Evolutionary conservation across 2,329 filamentous ascomycete genomes (phyloP).

Genomic region (Penicillium sp.): DNA sequence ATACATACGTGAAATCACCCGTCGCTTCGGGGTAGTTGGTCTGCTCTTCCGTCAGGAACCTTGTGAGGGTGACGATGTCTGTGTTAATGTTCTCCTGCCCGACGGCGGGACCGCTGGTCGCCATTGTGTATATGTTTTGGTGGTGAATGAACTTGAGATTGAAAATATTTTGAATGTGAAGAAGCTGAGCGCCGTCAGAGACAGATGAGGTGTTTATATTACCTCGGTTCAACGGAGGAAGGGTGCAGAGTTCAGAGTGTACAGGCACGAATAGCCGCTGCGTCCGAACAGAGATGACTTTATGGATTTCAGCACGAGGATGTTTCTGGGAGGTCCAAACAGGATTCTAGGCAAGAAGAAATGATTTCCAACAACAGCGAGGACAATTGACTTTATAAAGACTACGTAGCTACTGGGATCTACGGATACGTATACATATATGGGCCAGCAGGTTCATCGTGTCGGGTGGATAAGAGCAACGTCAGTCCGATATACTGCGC

Average conservation of each 20-base stretch:
- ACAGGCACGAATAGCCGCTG: neutral
- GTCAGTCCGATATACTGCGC: slow-evolving; percentile 12
- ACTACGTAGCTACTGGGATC: neutral
- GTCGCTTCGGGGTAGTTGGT: slow-evolving; percentile 88
- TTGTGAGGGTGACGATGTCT: slow-evolving; percentile 89
- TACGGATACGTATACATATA: neutral
- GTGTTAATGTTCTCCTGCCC: slow-evolving; percentile 82
- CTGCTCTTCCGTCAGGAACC: slow-evolving; percentile 96
- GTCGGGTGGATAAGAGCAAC: slow-evolving; percentile 15
- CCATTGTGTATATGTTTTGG: slow-evolving; percentile 31
- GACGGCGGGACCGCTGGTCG: slow-evolving; percentile 47
- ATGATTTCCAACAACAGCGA: neutral
- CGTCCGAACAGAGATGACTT: too few relatives aligned
- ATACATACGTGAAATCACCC: slow-evolving; percentile 90
- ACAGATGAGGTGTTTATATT: slow-evolving; percentile 10
- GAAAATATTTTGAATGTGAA: neutral
- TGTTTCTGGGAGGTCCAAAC: neutral
- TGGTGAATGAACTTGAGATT: neutral
- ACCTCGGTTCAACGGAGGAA: slow-evolving; percentile 29
- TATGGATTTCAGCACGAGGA: neutral
- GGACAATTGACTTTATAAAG: neutral
- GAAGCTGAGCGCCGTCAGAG: neutral
- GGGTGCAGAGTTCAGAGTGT: neutral
- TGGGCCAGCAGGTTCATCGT: neutral
- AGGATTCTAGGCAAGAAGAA: neutral